These are phyloP conservation scores for Chrysosporium keratinophilum DNA, from an alignment of 2,329 filamentous ascomycete genomes.

Conservation along the genomic window DNA sequence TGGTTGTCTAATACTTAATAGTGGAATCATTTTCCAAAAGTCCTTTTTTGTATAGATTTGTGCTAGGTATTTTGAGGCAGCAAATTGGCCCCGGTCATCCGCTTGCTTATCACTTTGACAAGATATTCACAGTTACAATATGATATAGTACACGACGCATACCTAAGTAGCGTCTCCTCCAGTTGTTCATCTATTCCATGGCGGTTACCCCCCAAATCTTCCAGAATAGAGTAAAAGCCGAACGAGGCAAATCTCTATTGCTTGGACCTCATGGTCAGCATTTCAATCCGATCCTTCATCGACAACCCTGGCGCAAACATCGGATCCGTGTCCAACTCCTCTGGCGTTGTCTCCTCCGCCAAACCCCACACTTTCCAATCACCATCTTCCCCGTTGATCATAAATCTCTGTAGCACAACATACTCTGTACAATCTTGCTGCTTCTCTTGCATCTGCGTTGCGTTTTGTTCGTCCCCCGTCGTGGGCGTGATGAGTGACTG, in stretches of 20 bases:
- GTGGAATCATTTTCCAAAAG: too few relatives aligned
- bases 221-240: neutral
- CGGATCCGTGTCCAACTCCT: constrained; percentile 28
- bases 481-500: constrained; percentile 28
- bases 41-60: too few relatives aligned
- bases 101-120: constrained; percentile 1
- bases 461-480: constrained; percentile 6
- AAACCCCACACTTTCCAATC: constrained; percentile 45
- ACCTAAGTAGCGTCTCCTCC: neutral
- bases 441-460: constrained; percentile 20
- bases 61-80: neutral
- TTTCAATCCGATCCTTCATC: constrained; percentile 28
- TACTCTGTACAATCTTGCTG: constrained; percentile 40
- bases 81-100: neutral
- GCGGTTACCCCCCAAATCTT: neutral
- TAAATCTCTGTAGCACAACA: constrained; percentile 41
- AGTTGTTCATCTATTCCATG: neutral
- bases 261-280: constrained; percentile 20
- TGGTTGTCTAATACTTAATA: too few relatives aligned
- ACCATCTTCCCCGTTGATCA: constrained; percentile 32
- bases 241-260: neutral
- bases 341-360: constrained; percentile 33
- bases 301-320: constrained; percentile 29
- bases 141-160: constrained; percentile 3
- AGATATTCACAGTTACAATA: neutral